Base-by-base conservation (phyloP, 2,329 filamentous ascomycete genomes). In the Shiraia sp. region DNA sequence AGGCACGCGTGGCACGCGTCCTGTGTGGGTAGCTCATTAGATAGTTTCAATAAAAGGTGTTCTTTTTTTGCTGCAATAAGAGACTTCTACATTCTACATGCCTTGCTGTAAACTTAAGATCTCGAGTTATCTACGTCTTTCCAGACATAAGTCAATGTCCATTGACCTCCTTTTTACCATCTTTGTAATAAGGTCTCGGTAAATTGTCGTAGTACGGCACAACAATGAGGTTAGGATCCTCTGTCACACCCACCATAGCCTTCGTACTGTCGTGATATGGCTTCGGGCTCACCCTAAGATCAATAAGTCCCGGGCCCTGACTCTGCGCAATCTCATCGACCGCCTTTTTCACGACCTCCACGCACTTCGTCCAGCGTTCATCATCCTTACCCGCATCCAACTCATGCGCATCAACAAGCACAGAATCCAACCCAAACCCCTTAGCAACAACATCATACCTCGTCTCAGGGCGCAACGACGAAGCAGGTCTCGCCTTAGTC, bases 121-220 rank as follows among this genome's bases (percentile, higher is more conserved):
- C 25, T 16, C 8, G 4, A 22, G 19, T 5, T 4, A 22, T 22
- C 19, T 22, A 22, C 19, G 19, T 22, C 19, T 8, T 22, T 22
- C 19, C 4, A 8, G 19, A 22, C 4, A 4, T 8, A 5, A 5
- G 19, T 19, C 23, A 22, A 12, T 23, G n/a, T 13, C 31, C 31
- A 33, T 33, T 33, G 3, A 23, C 31, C 12, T 34, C 30, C 16
- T 36, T 42, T 24, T 7, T 32, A 27, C 32, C 40, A 1, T 34
- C 29, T 36, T 52, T 62, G 32, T 60, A 62, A 35, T 55, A 58
- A 15, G 65, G 60, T 34, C 70, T 53, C 0, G 72, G 73, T 16
- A 76, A 56, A 49, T 76, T 76, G 39, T 76, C 72, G 51, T 76
- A 75, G 47, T 76, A 76, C 3, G 74, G 74, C 38, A 77, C 72